Percentiles rank a stretch among this genome's conserved stretches.
Evolutionary conservation across 352 stramenopile species (phyloP).

Genomic region (Nothophytophthora sp.): DNA sequence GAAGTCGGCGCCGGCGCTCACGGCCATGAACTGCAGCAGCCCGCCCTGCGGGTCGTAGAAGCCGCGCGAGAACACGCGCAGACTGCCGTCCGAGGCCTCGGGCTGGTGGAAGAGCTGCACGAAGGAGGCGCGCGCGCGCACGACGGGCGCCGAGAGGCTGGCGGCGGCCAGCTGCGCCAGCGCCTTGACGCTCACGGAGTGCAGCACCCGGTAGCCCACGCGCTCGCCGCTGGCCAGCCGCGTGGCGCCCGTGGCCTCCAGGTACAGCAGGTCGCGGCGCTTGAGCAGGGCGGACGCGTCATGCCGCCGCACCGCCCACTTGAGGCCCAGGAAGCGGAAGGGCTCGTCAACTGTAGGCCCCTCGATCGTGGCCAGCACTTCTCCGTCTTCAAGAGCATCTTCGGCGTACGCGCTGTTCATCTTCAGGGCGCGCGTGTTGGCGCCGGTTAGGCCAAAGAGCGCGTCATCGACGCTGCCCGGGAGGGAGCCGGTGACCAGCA

Average conservation of each 20-base stretch:
- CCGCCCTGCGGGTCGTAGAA: conserved; percentile 59
- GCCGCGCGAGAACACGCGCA: conserved; percentile 54
- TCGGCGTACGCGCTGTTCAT: conserved; percentile 49
- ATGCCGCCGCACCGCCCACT: conserved; percentile 44
- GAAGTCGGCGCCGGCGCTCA: conserved; percentile 40
- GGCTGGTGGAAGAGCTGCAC: conserved; percentile 54
- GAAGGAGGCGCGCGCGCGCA: conserved; percentile 45
- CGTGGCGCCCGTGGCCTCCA: conserved; percentile 50
- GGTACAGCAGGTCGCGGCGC: conserved; percentile 52
- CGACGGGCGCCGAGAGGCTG: conserved; percentile 33
- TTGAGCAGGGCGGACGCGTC: conserved; percentile 37
- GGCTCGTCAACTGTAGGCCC: conserved; percentile 37
- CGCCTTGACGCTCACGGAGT: conserved; percentile 64
- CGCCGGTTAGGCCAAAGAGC: conserved; percentile 56
- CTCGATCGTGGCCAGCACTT: conserved; percentile 44
- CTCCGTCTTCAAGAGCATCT: conserved; percentile 40
- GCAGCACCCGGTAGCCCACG: conserved; percentile 61
- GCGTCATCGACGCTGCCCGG: conserved; percentile 59
- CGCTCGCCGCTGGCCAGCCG: conserved; percentile 33
- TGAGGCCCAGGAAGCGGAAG: conserved; percentile 61
- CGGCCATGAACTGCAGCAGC: conserved; percentile 50
- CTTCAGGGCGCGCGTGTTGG: conserved; percentile 60
- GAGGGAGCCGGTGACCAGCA: conserved; percentile 48
- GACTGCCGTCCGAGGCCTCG: conserved; percentile 19
- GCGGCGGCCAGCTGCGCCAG: conserved; percentile 31